These are phyloP conservation scores for Penicillium sp. DNA, from an alignment of 2,329 filamentous ascomycete species.

Conservation along the genomic window DNA sequence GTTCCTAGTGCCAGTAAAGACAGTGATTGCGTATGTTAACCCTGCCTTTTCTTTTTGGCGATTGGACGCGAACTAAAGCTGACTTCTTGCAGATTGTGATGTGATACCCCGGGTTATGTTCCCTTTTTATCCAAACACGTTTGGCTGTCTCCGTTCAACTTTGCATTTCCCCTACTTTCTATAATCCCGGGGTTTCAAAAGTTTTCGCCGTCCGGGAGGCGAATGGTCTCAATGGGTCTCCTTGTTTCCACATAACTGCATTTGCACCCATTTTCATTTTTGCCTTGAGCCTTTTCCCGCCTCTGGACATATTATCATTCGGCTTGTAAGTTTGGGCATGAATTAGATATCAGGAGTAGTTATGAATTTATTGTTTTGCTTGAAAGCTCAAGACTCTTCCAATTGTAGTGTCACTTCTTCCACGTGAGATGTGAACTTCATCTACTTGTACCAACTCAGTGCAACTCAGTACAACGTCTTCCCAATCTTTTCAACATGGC, in stretches of 20 bases:
- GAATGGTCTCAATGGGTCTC: slow-evolving; percentile 7
- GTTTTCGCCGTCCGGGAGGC: slow-evolving; percentile 12
- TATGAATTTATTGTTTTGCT: slow-evolving; percentile 6
- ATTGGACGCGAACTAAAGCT: slow-evolving; percentile 2
- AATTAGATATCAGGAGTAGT: slow-evolving; percentile 14
- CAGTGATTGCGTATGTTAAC: slow-evolving; percentile 70
- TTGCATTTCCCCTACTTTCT: slow-evolving; percentile 10
- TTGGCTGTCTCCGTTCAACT: slow-evolving; percentile 5
- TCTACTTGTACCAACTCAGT: background rate
- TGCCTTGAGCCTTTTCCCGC: slow-evolving; percentile 5
- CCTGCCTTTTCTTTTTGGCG: no score
- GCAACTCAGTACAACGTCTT: background rate
- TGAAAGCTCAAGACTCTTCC: background rate
- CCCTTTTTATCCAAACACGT: slow-evolving; percentile 11
- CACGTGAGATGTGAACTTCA: background rate
- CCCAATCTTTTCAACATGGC: slow-evolving; percentile 26
- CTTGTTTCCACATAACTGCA: slow-evolving; percentile 14
- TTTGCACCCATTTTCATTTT: slow-evolving; percentile 16
- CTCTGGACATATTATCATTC: slow-evolving; percentile 18
- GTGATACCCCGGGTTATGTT: slow-evolving; percentile 30
- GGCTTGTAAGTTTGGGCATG: slow-evolving; percentile 1
- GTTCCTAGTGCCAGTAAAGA: slow-evolving; percentile 75
- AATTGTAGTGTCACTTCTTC: slow-evolving; percentile 1
- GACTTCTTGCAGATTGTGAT: slow-evolving; percentile 31
- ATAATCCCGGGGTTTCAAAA: slow-evolving; percentile 13